Conservation (phyloP, 768 basidiomycete genomes). For the Xerocomus spinulosus region DNA sequence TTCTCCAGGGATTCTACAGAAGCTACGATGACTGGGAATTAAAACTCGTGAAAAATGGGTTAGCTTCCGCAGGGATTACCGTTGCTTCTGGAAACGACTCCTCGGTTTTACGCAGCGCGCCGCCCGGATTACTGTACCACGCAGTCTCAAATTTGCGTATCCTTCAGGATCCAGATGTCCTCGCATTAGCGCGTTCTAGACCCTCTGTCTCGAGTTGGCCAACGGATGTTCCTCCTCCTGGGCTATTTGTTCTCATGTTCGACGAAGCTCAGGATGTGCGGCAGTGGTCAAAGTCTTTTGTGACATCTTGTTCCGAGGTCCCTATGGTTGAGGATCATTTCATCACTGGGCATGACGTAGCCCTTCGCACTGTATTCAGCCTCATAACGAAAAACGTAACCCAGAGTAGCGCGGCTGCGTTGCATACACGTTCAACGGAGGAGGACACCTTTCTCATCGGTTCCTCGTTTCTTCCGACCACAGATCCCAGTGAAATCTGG, state of each 20-base stretch:
- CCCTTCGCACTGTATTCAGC: slow-evolving; percentile 39
- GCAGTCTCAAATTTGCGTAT: slow-evolving; percentile 58
- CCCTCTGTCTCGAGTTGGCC: slow-evolving; percentile 47
- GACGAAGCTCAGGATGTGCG: slow-evolving; percentile 47
- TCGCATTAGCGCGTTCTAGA: slow-evolving; percentile 28
- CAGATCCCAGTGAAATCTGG: slow-evolving; percentile 51
- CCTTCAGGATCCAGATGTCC: slow-evolving; percentile 47
- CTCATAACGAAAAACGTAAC: slow-evolving; percentile 14
- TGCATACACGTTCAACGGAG: slow-evolving; percentile 2
- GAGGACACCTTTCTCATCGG: slow-evolving; percentile 1
- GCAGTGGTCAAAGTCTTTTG: slow-evolving; percentile 54
- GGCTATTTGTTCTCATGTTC: slow-evolving; percentile 55
- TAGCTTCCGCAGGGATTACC: slow-evolving; percentile 33
- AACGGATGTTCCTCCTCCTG: slow-evolving; percentile 52
- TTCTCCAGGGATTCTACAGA: slow-evolving; percentile 54
- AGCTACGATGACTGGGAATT: slow-evolving; percentile 68
- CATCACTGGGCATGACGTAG: slow-evolving; percentile 41
- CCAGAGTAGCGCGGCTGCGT: background rate
- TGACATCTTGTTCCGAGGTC: slow-evolving; percentile 33
- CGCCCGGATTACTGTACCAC: slow-evolving; percentile 55
- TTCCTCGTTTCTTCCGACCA: slow-evolving; percentile 29
- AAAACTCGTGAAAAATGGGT: slow-evolving; percentile 43
- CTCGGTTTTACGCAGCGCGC: slow-evolving; percentile 37
- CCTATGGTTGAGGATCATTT: slow-evolving; percentile 51
- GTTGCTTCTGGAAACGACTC: slow-evolving; percentile 6